These are phyloP conservation scores for Ceratobasidium sp. DNA, from an alignment of 1,284 basidiomycete species.

Conservation along the genomic window DNA sequence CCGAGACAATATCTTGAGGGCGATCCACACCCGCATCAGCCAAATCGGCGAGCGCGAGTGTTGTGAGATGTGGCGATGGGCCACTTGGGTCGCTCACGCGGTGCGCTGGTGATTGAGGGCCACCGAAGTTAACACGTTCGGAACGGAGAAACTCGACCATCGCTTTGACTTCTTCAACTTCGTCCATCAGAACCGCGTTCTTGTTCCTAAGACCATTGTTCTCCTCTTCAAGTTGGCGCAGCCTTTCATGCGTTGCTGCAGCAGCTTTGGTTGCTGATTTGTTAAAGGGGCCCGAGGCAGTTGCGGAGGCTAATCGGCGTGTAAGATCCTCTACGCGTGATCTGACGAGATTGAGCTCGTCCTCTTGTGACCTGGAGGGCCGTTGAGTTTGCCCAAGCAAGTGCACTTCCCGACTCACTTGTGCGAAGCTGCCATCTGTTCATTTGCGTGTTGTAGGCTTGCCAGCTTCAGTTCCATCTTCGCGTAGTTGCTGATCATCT, in stretches of 20 bases:
- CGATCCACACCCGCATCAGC: slow-evolving; percentile 21
- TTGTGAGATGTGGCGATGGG: slow-evolving; percentile 21
- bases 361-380: slow-evolving; percentile 29
- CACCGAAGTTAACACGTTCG: slow-evolving; percentile 38
- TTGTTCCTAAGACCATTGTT: slow-evolving; percentile 40
- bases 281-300: slow-evolving; percentile 18
- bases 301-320: slow-evolving; percentile 25
- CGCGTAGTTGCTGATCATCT: slow-evolving; percentile 41
- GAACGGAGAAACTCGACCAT: slow-evolving; percentile 45
- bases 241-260: slow-evolving; percentile 39
- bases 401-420: slow-evolving; percentile 20
- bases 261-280: slow-evolving; percentile 35
- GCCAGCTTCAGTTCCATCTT: slow-evolving; percentile 43
- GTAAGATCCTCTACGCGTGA: slow-evolving; percentile 25
- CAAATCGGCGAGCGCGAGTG: slow-evolving; percentile 31
- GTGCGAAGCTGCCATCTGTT: slow-evolving; percentile 28
- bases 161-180: slow-evolving; percentile 44
- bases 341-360: slow-evolving; percentile 18
- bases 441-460: slow-evolving; percentile 45
- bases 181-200: slow-evolving; percentile 44
- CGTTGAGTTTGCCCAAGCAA: slow-evolving; percentile 1
- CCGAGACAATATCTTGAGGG: slow-evolving; percentile 17
- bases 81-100: slow-evolving; percentile 33
- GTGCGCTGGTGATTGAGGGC: slow-evolving; percentile 22
- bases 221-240: slow-evolving; percentile 43